Percentiles rank a stretch among this genome's conserved stretches.
Conservation (phyloP, 192 early-diverging fungal species). For the Coemansia aciculifera region DNA sequence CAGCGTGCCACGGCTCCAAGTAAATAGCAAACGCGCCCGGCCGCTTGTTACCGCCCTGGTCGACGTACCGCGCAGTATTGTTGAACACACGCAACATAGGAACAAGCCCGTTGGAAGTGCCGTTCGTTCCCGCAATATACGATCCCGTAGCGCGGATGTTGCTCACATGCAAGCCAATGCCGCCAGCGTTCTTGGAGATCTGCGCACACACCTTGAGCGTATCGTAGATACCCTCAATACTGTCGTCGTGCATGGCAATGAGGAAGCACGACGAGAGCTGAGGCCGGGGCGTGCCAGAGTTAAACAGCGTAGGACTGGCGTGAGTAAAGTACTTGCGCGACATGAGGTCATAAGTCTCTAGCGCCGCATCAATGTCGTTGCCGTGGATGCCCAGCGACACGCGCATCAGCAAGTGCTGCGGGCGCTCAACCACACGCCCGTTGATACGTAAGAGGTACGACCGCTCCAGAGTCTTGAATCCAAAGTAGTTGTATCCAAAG, state of each 20-base stretch:
- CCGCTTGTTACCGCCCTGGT: constrained; percentile 99
- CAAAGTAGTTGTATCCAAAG: constrained; percentile 98
- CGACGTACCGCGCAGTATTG: constrained; percentile 98
- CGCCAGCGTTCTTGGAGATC: constrained; percentile 98
- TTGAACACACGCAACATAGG: constrained; percentile 99
- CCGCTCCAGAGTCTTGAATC: constrained; percentile 98
- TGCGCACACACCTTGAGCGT: constrained; percentile 96
- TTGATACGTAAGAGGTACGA: constrained; percentile 90
- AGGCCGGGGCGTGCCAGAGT: constrained; percentile 94
- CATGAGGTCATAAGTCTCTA: constrained; percentile 95
- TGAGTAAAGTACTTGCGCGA: constrained; percentile 95
- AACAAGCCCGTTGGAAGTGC: constrained; percentile 92
- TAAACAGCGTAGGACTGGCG: constrained; percentile 96
- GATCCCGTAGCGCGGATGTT: constrained; percentile 93
- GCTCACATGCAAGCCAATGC: constrained; percentile 97
- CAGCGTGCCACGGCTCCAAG: constrained; percentile 98
- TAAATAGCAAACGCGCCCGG: constrained; percentile 98
- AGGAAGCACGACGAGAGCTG: constrained; percentile 96
- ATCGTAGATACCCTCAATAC: constrained; percentile 97
- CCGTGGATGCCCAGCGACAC: constrained; percentile 96
- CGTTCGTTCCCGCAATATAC: constrained; percentile 98
- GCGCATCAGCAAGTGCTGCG: constrained; percentile 99
- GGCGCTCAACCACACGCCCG: constrained; percentile 86
- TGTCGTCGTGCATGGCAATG: constrained; percentile 94
- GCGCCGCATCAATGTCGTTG: constrained; percentile 83